phyloP scores from a whole-genome alignment of 805 yeast species.

The Scheffersomyces stipitis region DNA sequence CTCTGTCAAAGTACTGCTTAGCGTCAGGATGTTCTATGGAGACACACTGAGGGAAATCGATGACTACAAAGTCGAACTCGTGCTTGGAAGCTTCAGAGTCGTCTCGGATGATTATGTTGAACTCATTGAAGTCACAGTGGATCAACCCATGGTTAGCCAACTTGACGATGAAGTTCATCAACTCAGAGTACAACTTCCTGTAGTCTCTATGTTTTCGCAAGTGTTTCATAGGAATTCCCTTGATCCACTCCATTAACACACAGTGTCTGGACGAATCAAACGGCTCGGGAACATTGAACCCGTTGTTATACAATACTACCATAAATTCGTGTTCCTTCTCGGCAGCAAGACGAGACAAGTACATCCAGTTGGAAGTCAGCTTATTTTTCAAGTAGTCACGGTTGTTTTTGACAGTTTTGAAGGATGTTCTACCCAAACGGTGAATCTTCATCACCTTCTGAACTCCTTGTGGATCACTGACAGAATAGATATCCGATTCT shows the following conservation, averaged over 20 bases:
- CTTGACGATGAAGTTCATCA: conserved; percentile 83
- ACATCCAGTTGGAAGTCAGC: conserved; percentile 89
- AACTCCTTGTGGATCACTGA: conserved; percentile 61
- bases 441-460: conserved; percentile 83
- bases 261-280: conserved; percentile 89
- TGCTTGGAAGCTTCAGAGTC: conserved; percentile 47
- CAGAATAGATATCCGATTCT: conserved; percentile 92
- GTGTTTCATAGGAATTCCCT: conserved; percentile 89
- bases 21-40: conserved; percentile 92
- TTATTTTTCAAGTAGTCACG: conserved; percentile 83
- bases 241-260: conserved; percentile 86
- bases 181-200: conserved; percentile 71
- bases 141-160: conserved; percentile 87
- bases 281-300: conserved; percentile 86
- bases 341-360: conserved; percentile 84
- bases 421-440: conserved; percentile 91
- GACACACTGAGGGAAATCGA: conserved; percentile 98
- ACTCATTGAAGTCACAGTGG: conserved; percentile 97
- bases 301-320: conserved; percentile 69
- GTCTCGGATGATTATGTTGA: conserved; percentile 84
- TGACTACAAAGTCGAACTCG: conserved; percentile 78
- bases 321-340: conserved; percentile 88
- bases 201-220: conserved; percentile 69
- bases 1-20: conserved; percentile 82
- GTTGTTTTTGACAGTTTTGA: conserved; percentile 87